Conservation (phyloP, 371 early-diverging fungal genomes). For the Mucor racemosus region DNA sequence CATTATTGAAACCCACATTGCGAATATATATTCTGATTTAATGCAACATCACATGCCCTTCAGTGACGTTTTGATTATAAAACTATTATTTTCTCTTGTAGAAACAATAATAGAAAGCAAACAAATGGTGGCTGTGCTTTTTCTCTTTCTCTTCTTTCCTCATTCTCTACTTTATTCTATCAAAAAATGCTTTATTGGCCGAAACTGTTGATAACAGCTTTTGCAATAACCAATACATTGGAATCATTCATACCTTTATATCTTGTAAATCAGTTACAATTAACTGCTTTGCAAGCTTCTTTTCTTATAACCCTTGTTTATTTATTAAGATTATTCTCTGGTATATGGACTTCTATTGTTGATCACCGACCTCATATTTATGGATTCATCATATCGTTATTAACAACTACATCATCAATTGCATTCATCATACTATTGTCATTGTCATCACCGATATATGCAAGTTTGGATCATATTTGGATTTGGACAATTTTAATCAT, state of each 20-base stretch:
- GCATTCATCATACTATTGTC: conserved; percentile 8
- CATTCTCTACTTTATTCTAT: neutral
- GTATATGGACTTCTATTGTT: conserved; percentile 15
- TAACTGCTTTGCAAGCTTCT: conserved; percentile 15
- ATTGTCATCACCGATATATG: neutral
- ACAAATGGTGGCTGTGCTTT: conserved; percentile 1
- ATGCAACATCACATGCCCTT: neutral
- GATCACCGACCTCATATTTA: conserved; percentile 18
- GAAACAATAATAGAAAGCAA: neutral
- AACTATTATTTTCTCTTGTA: neutral
- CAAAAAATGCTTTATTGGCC: conserved; percentile 31
- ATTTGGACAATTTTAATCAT: conserved; percentile 1
- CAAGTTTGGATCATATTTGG: neutral
- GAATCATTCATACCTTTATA: conserved; percentile 32
- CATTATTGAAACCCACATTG: neutral
- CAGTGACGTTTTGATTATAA: neutral
- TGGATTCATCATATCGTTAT: conserved; percentile 5
- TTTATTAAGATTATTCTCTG: conserved; percentile 18
- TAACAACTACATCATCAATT: conserved; percentile 15
- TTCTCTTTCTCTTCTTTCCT: conserved; percentile 5
- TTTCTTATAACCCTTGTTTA: conserved; percentile 15
- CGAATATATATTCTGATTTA: too few species aligned
- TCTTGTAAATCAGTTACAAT: conserved; percentile 19
- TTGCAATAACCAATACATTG: conserved; percentile 23
- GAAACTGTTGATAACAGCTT: conserved; percentile 24